phyloP scores from a whole-genome alignment of 1,284 basidiomycete genomes.

The Anthracocystis panici-leucophaei region DNA sequence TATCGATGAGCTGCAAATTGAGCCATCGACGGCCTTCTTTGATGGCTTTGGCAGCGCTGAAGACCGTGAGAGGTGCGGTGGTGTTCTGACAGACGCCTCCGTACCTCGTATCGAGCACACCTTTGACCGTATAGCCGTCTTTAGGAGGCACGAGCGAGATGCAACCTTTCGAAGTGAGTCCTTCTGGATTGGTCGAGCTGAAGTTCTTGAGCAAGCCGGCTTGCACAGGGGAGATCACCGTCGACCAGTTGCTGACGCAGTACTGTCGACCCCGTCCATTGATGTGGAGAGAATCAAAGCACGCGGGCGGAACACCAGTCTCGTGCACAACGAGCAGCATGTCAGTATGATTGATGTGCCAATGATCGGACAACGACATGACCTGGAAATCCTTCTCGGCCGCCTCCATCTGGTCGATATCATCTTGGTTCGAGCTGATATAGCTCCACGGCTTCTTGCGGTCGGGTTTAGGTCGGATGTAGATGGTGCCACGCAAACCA shows the following conservation, averaged over 20 bases:
- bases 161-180: constrained; percentile 53
- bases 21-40: constrained; percentile 40
- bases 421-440: constrained; percentile 27
- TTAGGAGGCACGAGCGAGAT: constrained; percentile 52
- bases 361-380: constrained; percentile 46
- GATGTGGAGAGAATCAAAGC: constrained; percentile 54
- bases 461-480: constrained; percentile 43
- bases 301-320: constrained; percentile 53
- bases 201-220: constrained; percentile 35
- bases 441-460: constrained; percentile 47
- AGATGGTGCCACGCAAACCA: constrained; percentile 47
- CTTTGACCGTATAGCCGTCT: constrained; percentile 37
- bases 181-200: constrained; percentile 38
- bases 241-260: constrained; percentile 38
- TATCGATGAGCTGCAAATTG: constrained; percentile 47
- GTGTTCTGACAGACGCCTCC: constrained; percentile 53
- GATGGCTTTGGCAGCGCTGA: constrained; percentile 38
- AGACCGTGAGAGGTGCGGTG: constrained; percentile 44
- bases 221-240: constrained; percentile 27
- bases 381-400: constrained; percentile 47
- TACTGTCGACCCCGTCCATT: constrained; percentile 54
- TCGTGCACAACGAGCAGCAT: constrained; percentile 50
- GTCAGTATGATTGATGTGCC: constrained; percentile 53
- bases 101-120: constrained; percentile 40
- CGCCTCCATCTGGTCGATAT: constrained; percentile 48